phyloP scores from a whole-genome alignment of 2,329 filamentous ascomycete species.

The Penicillium brevicompactum region DNA sequence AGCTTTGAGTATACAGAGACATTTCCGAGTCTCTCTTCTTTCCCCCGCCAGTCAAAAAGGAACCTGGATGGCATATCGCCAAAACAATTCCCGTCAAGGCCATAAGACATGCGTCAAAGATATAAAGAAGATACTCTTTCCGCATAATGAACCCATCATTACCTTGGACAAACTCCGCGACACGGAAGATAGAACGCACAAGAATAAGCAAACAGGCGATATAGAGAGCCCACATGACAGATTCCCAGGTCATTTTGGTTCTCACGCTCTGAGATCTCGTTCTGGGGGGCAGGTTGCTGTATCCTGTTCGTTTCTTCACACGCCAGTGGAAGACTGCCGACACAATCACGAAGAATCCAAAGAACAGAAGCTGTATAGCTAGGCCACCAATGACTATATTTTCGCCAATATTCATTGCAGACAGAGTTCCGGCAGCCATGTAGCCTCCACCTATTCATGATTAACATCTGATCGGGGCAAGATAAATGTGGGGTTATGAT shows the following conservation, averaged over 20 bases:
- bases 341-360: slow-evolving; percentile 58
- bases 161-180: slow-evolving; percentile 36
- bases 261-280: background rate
- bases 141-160: slow-evolving; percentile 34
- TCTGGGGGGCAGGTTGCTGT: background rate
- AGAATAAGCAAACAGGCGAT: slow-evolving; percentile 31
- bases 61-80: slow-evolving; percentile 7
- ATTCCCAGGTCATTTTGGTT: slow-evolving; percentile 13
- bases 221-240: slow-evolving; percentile 25
- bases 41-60: background rate
- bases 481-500: background rate
- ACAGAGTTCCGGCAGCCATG: slow-evolving; percentile 24
- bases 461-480: background rate
- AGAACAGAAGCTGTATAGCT: slow-evolving; percentile 60
- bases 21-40: slow-evolving; percentile 4
- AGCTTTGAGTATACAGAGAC: background rate
- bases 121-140: slow-evolving; percentile 34
- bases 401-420: slow-evolving; percentile 19
- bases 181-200: slow-evolving; percentile 35
- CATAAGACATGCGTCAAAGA: slow-evolving; percentile 40
- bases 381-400: slow-evolving; percentile 59
- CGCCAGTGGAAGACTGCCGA: slow-evolving; percentile 53
- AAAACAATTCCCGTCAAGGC: slow-evolving; percentile 12
- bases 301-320: slow-evolving; percentile 17
- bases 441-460: slow-evolving; percentile 28